A percentile compares a stretch with the other conserved stretches of the same genome.
These are phyloP conservation scores for Sporothrix curviconia DNA, from an alignment of 2,329 filamentous ascomycete species.

Conservation along the genomic window DNA sequence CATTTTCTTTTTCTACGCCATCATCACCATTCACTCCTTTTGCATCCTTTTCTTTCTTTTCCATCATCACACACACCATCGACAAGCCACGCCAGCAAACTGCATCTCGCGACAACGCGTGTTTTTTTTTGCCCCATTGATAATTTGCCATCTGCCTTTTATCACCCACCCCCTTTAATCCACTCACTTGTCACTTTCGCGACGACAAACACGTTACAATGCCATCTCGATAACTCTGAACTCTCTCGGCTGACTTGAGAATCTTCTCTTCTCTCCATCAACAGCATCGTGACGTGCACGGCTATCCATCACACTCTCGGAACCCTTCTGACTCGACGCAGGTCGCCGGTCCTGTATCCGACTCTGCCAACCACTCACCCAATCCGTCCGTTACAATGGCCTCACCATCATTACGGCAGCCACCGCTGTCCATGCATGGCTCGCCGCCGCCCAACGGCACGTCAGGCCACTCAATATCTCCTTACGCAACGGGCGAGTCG, in stretches of 20 bases:
- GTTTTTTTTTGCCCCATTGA: conserved; percentile 6
- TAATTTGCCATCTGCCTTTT: conserved; percentile 13
- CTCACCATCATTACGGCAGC: conserved; percentile 44
- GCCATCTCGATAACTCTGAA: neutral
- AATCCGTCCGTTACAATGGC: conserved; percentile 34
- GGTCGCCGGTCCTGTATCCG: conserved; percentile 17
- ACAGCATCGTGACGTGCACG: conserved; percentile 47
- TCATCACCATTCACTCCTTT: too few relatives aligned
- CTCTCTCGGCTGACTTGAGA: conserved; percentile 15
- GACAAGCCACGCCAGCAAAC: conserved; percentile 6
- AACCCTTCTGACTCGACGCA: conserved; percentile 18
- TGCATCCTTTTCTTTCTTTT: conserved; percentile 12
- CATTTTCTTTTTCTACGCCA: conserved; percentile 16
- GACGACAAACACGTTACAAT: conserved; percentile 5
- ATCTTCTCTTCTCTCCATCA: conserved; percentile 15
- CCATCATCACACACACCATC: conserved; percentile 14
- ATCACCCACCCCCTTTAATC: conserved; percentile 15
- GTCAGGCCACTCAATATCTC: conserved; percentile 23
- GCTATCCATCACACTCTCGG: conserved; percentile 41
- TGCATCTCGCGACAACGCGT: neutral
- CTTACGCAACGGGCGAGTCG: conserved; percentile 35
- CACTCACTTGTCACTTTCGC: too few relatives aligned
- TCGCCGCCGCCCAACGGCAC: conserved; percentile 37
- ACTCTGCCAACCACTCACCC: conserved; percentile 39
- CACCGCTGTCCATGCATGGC: conserved; percentile 30